phyloP scores from a whole-genome alignment of 768 basidiomycete species.

The Mycena rosella region DNA sequence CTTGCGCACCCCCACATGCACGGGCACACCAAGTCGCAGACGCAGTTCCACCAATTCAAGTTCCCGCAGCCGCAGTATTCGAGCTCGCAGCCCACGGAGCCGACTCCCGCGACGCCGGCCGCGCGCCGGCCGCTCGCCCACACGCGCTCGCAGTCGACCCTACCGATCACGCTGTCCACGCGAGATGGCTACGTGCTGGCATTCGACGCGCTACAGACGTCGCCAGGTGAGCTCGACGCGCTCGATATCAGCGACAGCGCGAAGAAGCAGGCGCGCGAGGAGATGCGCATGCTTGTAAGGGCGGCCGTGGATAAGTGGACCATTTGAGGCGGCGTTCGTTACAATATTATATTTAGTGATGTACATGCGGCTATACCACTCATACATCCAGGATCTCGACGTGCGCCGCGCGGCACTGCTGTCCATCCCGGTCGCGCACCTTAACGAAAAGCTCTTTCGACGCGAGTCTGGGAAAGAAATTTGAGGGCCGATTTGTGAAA shows the following conservation, averaged over 20 bases:
- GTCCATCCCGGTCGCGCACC: slow-evolving; percentile 71
- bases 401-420: slow-evolving; percentile 65
- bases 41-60: slow-evolving; percentile 35
- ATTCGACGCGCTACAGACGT: slow-evolving; percentile 85
- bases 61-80: slow-evolving; percentile 26
- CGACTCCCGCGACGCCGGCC: slow-evolving; percentile 34
- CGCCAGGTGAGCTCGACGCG: slow-evolving; percentile 78
- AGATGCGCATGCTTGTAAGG: slow-evolving; percentile 79
- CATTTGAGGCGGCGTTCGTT: slow-evolving; percentile 50
- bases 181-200: slow-evolving; percentile 85
- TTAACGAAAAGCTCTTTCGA: slow-evolving; percentile 63
- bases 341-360: slow-evolving; percentile 17
- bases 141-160: slow-evolving; percentile 62
- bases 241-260: slow-evolving; percentile 84
- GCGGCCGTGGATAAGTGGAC: slow-evolving; percentile 85
- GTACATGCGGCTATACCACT: not conserved
- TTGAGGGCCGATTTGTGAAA: too few species aligned
- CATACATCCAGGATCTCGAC: slow-evolving; percentile 48
- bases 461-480: slow-evolving; percentile 26
- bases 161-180: slow-evolving; percentile 80
- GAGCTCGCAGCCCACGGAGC: slow-evolving; percentile 18
- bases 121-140: slow-evolving; percentile 53
- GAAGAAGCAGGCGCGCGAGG: slow-evolving; percentile 84
- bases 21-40: slow-evolving; percentile 30
- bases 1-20: slow-evolving; percentile 48